Base-by-base conservation (phyloP, 106 monocot genomes). In the Dendrobium nobile region DNA sequence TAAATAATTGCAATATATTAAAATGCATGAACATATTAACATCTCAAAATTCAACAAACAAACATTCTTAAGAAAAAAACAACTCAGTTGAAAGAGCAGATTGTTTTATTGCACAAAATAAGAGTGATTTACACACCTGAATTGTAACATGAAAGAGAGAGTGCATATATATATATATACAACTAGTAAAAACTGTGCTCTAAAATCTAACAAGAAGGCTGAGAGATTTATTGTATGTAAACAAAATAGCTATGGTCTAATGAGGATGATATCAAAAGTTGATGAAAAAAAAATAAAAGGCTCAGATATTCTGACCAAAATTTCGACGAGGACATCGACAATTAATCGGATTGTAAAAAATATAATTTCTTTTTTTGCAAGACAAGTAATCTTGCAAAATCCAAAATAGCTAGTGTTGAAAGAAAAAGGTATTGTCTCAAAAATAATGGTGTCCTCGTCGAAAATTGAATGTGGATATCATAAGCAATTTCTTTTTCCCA, bases 181-280 rank as follows among this genome's bases (percentile, higher is more conserved):
- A 61, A 33, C 27, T 37, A 70, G 10, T 70, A n/a, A 74, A 19
- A 17, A 37, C 74, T 42, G 2, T 44, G 41, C 43, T 44, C 20
- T 42, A 74, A 74, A 44, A 44, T 19, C 73, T 73, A 73, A 73
- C 13, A 41, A 73, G 41, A 41, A 73, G 15, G 33, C 40, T 6
- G 33, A 73, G 41, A 41, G 37, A 19, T 2, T 74, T 74, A 44
- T 22, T 74, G 42, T 74, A 11, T 74, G 17, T 72, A 72, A 72
- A 72, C 40, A 44, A 74, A 74, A 74, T 74, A n/a, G 43, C 42
- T 74, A 44, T 43, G 20, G 20, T 74, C 74, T 74, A 44, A 74
- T 43, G 42, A 74, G 70, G 70, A 31, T 11, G 4, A 5, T 20
- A 70, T 70, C 3, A 31, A 16, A 61, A 61, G 61, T 22, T n/a